Conservation (phyloP, 2,329 filamentous ascomycete species). For the Botrytis fragariae region DNA sequence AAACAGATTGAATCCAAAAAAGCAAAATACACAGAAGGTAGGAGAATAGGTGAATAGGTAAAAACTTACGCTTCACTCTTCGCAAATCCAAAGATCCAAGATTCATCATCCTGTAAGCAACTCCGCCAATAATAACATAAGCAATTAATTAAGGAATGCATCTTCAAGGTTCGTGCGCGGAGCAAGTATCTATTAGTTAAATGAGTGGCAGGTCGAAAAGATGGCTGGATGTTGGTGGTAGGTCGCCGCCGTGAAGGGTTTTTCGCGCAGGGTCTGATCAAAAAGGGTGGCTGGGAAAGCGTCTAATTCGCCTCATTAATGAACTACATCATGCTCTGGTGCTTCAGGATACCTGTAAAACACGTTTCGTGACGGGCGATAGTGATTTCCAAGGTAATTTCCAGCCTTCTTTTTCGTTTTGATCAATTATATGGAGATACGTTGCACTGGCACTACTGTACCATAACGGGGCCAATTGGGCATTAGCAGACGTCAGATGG, state of each 20-base stretch:
- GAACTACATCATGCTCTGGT: not conserved
- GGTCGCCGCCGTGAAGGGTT: slow-evolving; percentile 8
- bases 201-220: slow-evolving; percentile 16
- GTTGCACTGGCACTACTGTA: slow-evolving; percentile 9
- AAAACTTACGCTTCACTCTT: slow-evolving; percentile 32
- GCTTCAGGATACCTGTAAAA: not conserved
- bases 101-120: slow-evolving; percentile 31
- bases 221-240: slow-evolving; percentile 17
- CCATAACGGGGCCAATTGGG: slow-evolving; percentile 9
- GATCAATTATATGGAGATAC: slow-evolving; percentile 15
- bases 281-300: slow-evolving; percentile 18
- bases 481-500: not conserved
- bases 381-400: not conserved
- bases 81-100: slow-evolving; percentile 30
- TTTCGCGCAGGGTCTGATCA: slow-evolving; percentile 3
- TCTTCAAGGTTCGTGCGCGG: slow-evolving; percentile 26
- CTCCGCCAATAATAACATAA: slow-evolving; percentile 29
- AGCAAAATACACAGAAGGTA: not conserved
- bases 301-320: slow-evolving; percentile 8
- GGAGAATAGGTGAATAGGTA: not conserved
- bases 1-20: not conserved
- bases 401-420: slow-evolving; percentile 20
- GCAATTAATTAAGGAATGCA: slow-evolving; percentile 33
- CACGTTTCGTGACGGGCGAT: not conserved
- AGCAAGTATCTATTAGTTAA: slow-evolving; percentile 9